Base-by-base conservation (phyloP, 306 rosid species). In the Cicer arietinum region DNA sequence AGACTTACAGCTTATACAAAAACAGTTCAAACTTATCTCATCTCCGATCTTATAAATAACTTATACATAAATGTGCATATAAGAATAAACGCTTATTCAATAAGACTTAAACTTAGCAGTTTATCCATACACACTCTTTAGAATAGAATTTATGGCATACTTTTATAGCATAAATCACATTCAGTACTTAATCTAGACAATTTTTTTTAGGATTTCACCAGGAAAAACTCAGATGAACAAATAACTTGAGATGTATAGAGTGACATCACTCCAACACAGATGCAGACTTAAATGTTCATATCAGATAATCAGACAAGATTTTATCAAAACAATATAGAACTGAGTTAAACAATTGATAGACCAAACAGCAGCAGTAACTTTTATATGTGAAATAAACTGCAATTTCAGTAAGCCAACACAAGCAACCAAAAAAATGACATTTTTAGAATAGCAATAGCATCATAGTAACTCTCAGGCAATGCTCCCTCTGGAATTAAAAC, bases 131-230 rank as follows among this genome's bases (percentile, higher is more conserved):
- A 53, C 30, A 7, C 1, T 52, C 22, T 14, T 14, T 40, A 60
- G 51, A 59, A 7, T 58, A 39, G 25, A 58, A 60, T 60, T 60
- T 50, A 44, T 5, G 39, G 20, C 48, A 60, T 10, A 14, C 46
- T 9, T 16, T 22, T 10, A 61, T 14, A 59, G 10, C 50, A 54
- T 30, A 35, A 60, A 59, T 59, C 57, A 14, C 47, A 73, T n/a
- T 25, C 8, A 30, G 70, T 35, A 44, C 46, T 25, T 12, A 60
- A 59, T 58, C 14, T 17, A 73, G 57, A 56, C 74, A 66, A 69
- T 10, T 68, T 13, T 22, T 35, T 11, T 30, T 17, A 69, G 4
- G 16, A 51, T 37, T 35, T 53, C 51, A 69, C n/a, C 58, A 13
- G 5, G 11, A 10, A 54, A 43, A 50, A 17, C 68, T 42, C 10